Conservation (phyloP, 345 rosid genomes). For the Sisymbrium irio region DNA sequence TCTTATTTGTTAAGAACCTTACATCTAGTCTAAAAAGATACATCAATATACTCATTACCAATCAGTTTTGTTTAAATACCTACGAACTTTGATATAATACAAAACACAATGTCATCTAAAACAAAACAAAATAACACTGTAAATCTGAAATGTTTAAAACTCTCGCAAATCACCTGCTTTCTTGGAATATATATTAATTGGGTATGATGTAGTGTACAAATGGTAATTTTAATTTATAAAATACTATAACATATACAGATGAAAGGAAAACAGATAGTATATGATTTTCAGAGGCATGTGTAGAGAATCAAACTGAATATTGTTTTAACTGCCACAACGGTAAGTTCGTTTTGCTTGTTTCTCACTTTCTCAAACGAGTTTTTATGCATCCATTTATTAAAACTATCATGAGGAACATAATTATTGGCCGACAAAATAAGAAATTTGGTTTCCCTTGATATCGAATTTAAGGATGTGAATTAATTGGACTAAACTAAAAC, state of each 20-base stretch:
- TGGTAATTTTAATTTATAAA: background rate
- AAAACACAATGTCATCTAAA: background rate
- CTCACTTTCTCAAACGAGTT: background rate
- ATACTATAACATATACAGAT: background rate
- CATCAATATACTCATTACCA: background rate
- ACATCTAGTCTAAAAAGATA: background rate
- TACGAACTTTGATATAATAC: background rate
- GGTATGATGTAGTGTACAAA: background rate
- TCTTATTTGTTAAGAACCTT: background rate
- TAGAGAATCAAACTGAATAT: background rate
- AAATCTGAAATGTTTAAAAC: too few relatives aligned
- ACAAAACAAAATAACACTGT: too few relatives aligned
- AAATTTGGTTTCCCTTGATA: conserved; percentile 7
- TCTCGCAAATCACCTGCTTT: background rate
- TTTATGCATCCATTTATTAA: conserved; percentile 4
- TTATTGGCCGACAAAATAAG: conserved; percentile 31
- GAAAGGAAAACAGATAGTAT: background rate
- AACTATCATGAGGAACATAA: conserved; percentile 9
- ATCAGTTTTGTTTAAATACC: background rate
- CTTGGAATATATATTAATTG: background rate
- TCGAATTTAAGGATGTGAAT: conserved; percentile 21
- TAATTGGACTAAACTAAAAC: background rate
- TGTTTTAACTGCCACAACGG: conserved; percentile 26
- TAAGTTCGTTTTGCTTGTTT: conserved; percentile 11
- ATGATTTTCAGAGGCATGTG: background rate